A percentile compares a stretch with the other conserved stretches of the same genome.
phyloP scores from a whole-genome alignment of 257 asterid genomes.

The Hygrophila difformis region DNA sequence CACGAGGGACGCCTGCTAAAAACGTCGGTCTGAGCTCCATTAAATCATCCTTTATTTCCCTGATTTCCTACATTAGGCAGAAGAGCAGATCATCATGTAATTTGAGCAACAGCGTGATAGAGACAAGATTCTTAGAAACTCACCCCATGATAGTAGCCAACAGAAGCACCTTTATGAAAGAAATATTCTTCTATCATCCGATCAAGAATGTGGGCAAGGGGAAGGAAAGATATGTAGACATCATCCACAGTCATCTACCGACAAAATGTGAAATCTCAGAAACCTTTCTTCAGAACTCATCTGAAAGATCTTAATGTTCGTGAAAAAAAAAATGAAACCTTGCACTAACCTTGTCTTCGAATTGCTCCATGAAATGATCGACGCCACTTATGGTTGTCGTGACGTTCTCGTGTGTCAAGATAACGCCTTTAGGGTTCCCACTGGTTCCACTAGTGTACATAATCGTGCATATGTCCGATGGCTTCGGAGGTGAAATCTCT shows the following conservation, averaged over 20 bases:
- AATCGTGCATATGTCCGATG: constrained; percentile 54
- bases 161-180: constrained; percentile 94
- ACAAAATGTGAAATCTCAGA: too few species aligned
- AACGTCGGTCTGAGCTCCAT: constrained; percentile 83
- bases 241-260: constrained; percentile 93
- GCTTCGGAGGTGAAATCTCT: constrained; percentile 59
- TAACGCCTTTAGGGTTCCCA: constrained; percentile 92
- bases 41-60: constrained; percentile 74
- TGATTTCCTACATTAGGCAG: constrained; percentile 48
- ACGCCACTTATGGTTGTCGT: constrained; percentile 54
- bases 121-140: constrained; percentile 12
- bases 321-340: too few species aligned
- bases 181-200: constrained; percentile 96
- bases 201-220: constrained; percentile 98
- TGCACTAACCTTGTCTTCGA: constrained; percentile 70
- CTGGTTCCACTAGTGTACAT: constrained; percentile 99
- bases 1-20: constrained; percentile 94
- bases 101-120: too few species aligned
- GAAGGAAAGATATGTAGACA: constrained; percentile 92
- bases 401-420: constrained; percentile 80
- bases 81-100: constrained; percentile 12
- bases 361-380: constrained; percentile 81
- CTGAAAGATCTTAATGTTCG: too few species aligned
- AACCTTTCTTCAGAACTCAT: too few species aligned
- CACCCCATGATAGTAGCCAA: constrained; percentile 96